phyloP scores from a whole-genome alignment of 1,284 basidiomycete species.

The Trametes pubescens region DNA sequence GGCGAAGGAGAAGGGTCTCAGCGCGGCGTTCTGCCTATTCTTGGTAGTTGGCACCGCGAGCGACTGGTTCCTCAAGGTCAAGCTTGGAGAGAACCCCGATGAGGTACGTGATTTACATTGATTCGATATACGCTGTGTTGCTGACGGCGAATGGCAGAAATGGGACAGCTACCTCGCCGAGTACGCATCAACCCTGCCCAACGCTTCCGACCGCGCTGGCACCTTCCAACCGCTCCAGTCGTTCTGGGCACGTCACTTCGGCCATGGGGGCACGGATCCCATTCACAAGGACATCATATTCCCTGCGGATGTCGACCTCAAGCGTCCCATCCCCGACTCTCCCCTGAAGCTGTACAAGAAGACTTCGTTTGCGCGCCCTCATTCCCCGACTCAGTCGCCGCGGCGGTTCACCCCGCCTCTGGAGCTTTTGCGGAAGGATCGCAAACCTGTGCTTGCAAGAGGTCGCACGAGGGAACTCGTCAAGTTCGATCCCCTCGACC shows the following conservation, averaged over 20 bases:
- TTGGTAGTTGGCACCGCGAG: conserved; percentile 52
- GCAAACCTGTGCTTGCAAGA: conserved; percentile 30
- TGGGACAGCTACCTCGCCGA: conserved; percentile 74
- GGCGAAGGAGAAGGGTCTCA: conserved; percentile 62
- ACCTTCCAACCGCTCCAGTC: conserved; percentile 55
- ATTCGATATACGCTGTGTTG: neutral
- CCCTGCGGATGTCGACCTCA: conserved; percentile 43
- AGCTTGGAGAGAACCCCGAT: conserved; percentile 72
- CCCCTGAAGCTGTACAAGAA: conserved; percentile 38
- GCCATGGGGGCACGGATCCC: conserved; percentile 30
- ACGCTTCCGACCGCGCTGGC: conserved; percentile 48
- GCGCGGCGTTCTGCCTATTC: conserved; percentile 63
- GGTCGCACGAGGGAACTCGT: conserved; percentile 52
- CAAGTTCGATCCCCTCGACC: conserved; percentile 55
- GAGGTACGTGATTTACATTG: conserved; percentile 51
- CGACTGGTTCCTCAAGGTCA: conserved; percentile 63
- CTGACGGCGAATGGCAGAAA: conserved; percentile 50
- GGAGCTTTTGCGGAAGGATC: conserved; percentile 38
- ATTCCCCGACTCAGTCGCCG: conserved; percentile 3
- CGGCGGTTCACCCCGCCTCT: conserved; percentile 30
- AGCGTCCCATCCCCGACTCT: conserved; percentile 34
- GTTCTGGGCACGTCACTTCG: conserved; percentile 60
- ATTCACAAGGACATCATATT: conserved; percentile 39
- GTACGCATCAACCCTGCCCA: conserved; percentile 59
- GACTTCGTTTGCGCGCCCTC: conserved; percentile 22